A percentile compares a stretch with the other conserved stretches of the same genome.
phyloP scores from a whole-genome alignment of 371 early-diverging fungal species.

The Saksenaea vasiformis region DNA sequence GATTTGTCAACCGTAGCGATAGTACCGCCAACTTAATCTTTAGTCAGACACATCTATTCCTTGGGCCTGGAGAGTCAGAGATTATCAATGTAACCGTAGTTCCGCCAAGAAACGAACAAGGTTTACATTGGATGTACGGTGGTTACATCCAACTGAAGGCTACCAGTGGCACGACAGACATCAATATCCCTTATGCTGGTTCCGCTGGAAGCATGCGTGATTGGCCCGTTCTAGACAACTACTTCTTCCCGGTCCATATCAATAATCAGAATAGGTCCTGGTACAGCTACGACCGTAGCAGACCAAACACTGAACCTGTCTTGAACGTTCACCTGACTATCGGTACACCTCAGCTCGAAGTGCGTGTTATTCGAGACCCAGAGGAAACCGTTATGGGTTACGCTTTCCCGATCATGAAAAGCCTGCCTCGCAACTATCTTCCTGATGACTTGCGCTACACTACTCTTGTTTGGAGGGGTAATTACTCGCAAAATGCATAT shows the following conservation, averaged over 20 bases:
- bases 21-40: constrained; percentile 39
- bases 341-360: constrained; percentile 23
- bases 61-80: constrained; percentile 43
- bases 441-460: not conserved
- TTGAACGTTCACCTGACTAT: constrained; percentile 32
- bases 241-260: constrained; percentile 23
- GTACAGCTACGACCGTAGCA: constrained; percentile 26
- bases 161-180: constrained; percentile 15
- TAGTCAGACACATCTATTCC: constrained; percentile 31
- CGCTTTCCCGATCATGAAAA: not conserved
- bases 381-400: constrained; percentile 21
- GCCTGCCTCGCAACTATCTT: not conserved
- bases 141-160: constrained; percentile 34
- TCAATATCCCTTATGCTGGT: constrained; percentile 59
- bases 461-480: constrained; percentile 25
- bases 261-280: too few species aligned
- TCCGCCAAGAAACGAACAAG: constrained; percentile 41
- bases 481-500: constrained; percentile 21
- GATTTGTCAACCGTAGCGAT: constrained; percentile 6
- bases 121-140: constrained; percentile 37
- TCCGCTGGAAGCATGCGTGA: constrained; percentile 48
- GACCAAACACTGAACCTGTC: constrained; percentile 8
- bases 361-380: constrained; percentile 24
- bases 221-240: constrained; percentile 35
- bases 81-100: constrained; percentile 44